Evolutionary conservation across 768 basidiomycete genomes (phyloP).

Genomic region (Lyophyllum decastes): DNA sequence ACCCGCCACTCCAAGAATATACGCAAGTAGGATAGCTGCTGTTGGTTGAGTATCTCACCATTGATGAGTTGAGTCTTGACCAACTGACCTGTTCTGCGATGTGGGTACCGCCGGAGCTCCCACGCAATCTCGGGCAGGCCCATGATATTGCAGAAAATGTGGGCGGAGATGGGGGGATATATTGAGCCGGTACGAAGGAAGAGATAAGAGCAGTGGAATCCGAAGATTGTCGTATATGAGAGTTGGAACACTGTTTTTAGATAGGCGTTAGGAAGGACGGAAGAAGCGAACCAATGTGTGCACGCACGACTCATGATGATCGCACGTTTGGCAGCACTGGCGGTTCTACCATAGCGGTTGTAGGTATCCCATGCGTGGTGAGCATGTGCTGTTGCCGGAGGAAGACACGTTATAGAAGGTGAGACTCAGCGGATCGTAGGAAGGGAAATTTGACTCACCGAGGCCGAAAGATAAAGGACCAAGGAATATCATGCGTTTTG

Average conservation of each 20-base stretch:
- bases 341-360: constrained; percentile 69
- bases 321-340: constrained; percentile 65
- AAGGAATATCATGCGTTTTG: constrained; percentile 66
- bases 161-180: constrained; percentile 74
- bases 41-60: neutral
- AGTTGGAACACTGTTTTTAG: constrained; percentile 74
- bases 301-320: constrained; percentile 55
- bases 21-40: constrained; percentile 54
- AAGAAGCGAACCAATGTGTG: neutral
- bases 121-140: constrained; percentile 72
- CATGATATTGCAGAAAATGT: constrained; percentile 95
- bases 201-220: constrained; percentile 83
- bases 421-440: neutral
- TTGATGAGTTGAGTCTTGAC: constrained; percentile 25
- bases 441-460: constrained; percentile 47
- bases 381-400: constrained; percentile 64
- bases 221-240: constrained; percentile 90
- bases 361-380: constrained; percentile 93
- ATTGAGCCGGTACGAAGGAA: constrained; percentile 87
- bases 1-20: constrained; percentile 58
- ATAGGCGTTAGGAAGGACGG: neutral
- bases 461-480: constrained; percentile 88
- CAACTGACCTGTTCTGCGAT: constrained; percentile 54
- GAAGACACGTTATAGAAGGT: neutral
- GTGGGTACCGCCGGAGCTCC: constrained; percentile 57